Conservation (phyloP, 2,329 filamentous ascomycete species). For the Ceratocystis lukuohia region DNA sequence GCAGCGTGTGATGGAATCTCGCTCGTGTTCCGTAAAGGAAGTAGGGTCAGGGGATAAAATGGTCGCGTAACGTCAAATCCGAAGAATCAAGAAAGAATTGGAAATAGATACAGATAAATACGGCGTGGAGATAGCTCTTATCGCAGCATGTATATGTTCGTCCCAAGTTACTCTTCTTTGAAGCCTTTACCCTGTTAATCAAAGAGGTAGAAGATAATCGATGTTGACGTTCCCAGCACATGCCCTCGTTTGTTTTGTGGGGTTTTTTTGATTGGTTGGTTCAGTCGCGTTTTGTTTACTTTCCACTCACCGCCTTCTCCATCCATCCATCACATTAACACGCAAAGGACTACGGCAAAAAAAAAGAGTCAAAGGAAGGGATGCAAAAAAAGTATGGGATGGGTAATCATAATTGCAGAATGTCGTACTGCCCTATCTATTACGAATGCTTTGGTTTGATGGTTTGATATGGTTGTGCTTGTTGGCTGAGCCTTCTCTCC, state of each 20-base stretch:
- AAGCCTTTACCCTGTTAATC: neutral
- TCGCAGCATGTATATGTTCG: neutral
- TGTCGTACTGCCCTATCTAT: neutral
- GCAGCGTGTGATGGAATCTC: neutral
- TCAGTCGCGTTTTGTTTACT: slow-evolving; percentile 28
- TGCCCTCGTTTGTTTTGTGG: slow-evolving; percentile 13
- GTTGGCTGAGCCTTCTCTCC: neutral
- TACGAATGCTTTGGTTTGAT: neutral
- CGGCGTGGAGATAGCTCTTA: neutral
- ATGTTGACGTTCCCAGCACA: slow-evolving; percentile 5
- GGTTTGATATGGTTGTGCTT: neutral
- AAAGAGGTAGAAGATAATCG: neutral
- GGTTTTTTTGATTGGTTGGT: slow-evolving; percentile 9
- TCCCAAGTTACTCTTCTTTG: neutral
- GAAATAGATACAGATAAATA: slow-evolving; percentile 4
- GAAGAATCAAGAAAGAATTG: neutral
- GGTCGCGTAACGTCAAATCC: neutral
- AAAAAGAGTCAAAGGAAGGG: neutral
- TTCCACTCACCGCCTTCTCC: slow-evolving; percentile 14
- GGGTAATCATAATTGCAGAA: neutral
- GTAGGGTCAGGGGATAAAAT: neutral
- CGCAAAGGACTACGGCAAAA: neutral
- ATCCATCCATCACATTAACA: neutral
- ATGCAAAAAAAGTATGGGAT: neutral
- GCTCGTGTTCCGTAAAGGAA: neutral